These are phyloP conservation scores for Suhomyces prunicola DNA, from an alignment of 805 yeast species.

Conservation along the genomic window DNA sequence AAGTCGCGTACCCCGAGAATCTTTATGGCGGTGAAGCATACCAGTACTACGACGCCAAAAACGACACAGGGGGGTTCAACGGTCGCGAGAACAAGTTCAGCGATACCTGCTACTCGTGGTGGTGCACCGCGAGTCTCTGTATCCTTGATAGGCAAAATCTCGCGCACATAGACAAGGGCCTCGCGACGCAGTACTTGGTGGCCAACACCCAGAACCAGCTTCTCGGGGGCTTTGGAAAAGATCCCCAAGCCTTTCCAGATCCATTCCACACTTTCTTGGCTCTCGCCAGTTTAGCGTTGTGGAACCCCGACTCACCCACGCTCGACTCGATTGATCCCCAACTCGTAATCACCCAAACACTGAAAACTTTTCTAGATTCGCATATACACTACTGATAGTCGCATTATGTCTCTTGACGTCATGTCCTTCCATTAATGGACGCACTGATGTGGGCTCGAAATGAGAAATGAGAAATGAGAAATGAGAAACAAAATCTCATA, in stretches of 20 bases:
- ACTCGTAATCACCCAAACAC: slow-evolving; percentile 4
- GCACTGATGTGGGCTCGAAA: background rate
- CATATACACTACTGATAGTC: background rate
- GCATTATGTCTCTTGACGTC: background rate
- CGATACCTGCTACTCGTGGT: slow-evolving; percentile 87
- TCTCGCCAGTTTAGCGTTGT: slow-evolving; percentile 48
- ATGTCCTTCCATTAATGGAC: background rate
- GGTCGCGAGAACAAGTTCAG: slow-evolving; percentile 83
- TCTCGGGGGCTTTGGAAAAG: slow-evolving; percentile 77
- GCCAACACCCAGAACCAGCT: slow-evolving; percentile 55
- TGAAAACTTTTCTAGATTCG: slow-evolving; percentile 1
- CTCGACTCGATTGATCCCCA: slow-evolving; percentile 5
- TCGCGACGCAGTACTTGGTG: slow-evolving; percentile 45
- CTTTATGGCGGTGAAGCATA: slow-evolving; percentile 28
- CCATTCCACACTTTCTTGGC: slow-evolving; percentile 67
- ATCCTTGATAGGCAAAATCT: slow-evolving; percentile 33
- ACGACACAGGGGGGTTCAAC: slow-evolving; percentile 75
- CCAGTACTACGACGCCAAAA: slow-evolving; percentile 34
- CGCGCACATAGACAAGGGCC: slow-evolving; percentile 32
- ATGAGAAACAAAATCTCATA: background rate
- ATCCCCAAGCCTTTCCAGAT: slow-evolving; percentile 63
- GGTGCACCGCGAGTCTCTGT: slow-evolving; percentile 64
- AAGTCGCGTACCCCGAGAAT: slow-evolving; percentile 39
- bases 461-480: background rate
- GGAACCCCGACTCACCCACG: slow-evolving; percentile 3